Evolutionary conservation across 768 basidiomycete species (phyloP), one percentile per base, ranked within the genome.

Genomic region (Pulveroboletus sp.): DNA sequence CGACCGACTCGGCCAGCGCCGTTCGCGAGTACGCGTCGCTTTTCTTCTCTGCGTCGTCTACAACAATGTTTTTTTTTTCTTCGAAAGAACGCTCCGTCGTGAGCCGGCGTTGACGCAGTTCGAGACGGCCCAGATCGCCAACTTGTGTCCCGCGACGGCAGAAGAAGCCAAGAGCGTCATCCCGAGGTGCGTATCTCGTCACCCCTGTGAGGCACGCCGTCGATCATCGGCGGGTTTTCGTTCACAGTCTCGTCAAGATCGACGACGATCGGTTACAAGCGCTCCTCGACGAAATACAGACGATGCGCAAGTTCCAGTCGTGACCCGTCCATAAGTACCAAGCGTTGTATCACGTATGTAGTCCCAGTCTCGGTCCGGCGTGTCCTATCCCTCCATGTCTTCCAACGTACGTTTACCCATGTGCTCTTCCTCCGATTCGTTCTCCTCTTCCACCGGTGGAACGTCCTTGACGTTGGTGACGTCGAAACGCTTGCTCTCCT

Each of bases 151-250:
- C 13, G 88, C 83, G 34, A 83, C 84, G 50, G 79, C 89, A 5
- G 93, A 95, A 57, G 93, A 95, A 68, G 87, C 92, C 23, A 94
- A 93, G 73, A 92, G 92, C 60, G 78, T 93, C 45, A 74, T 95
- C 29, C 93, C 93, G 7, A 94, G 91, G 92, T 86, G 72, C 27
- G 27, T 29, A 6, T n/a, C n/a, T n/a, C n/a, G n/a, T n/a, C n/a
- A n/a, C n/a, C n/a, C n/a, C n/a, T n/a, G n/a, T n/a, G n/a, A n/a
- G n/a, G n/a, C n/a, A n/a, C n/a, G n/a, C n/a, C n/a, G n/a, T n/a
- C n/a, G n/a, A n/a, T n/a, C n/a, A n/a, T n/a, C n/a, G n/a, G n/a
- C n/a, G n/a, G 8, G 11, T 20, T 3, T 12, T 9, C n/a, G 23
- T n/a, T 12, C 26, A 30, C 41, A 43, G 92, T 67, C 77, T 95